phyloP scores from a whole-genome alignment of 306 rosid genomes.

The Vigna trinervia region DNA sequence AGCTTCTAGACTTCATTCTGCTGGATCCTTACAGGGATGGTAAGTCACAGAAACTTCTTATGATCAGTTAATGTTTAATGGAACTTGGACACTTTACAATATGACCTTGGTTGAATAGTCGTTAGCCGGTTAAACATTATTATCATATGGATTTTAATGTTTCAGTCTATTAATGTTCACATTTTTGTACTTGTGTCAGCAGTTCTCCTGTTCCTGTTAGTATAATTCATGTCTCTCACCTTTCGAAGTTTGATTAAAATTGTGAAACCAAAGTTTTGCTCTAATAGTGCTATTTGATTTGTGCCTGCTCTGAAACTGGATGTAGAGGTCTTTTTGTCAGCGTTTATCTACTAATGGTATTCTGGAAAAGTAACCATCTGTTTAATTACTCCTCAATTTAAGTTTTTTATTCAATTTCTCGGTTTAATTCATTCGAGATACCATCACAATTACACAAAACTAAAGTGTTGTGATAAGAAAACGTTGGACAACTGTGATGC shows the following conservation, averaged over 20 bases:
- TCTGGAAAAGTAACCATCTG: background rate
- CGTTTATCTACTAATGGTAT: background rate
- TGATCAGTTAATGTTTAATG: constrained; percentile 9
- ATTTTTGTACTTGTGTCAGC: background rate
- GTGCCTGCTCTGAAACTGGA: background rate
- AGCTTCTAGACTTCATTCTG: constrained; percentile 59
- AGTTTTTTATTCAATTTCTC: background rate
- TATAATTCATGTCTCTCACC: constrained; percentile 3
- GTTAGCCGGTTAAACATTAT: background rate
- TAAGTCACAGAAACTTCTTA: constrained; percentile 54
- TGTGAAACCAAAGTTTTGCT: background rate
- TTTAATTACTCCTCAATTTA: background rate
- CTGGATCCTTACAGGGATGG: constrained; percentile 60
- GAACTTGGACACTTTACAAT: background rate
- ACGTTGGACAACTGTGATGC: background rate
- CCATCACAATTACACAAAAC: background rate
- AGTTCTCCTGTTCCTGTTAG: background rate
- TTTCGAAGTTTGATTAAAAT: background rate
- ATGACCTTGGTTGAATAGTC: background rate
- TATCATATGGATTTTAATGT: background rate
- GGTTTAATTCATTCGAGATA: background rate
- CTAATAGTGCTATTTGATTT: background rate
- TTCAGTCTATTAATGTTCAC: background rate
- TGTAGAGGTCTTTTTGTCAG: background rate
- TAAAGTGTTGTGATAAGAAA: background rate